A percentile compares a stretch with the other conserved stretches of the same genome.
These are phyloP conservation scores for Fusarium cyanostomum DNA, from an alignment of 2,329 filamentous ascomycete genomes.

Conservation along the genomic window DNA sequence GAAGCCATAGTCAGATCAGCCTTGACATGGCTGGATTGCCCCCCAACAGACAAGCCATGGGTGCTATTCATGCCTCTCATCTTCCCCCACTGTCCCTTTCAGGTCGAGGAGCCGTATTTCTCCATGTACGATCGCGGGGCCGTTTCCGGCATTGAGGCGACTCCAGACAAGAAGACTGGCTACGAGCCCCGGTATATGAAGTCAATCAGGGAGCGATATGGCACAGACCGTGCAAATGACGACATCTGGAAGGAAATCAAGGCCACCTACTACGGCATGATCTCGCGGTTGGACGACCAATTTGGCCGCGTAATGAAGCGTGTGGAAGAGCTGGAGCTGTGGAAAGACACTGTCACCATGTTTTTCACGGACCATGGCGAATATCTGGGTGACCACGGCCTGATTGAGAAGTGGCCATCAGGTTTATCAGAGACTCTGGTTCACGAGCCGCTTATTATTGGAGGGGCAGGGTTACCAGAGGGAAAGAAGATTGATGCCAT, in stretches of 20 bases:
- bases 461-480: slow-evolving; percentile 51
- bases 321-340: slow-evolving; percentile 47
- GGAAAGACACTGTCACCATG: slow-evolving; percentile 53
- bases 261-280: slow-evolving; percentile 59
- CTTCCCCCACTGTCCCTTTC: slow-evolving; percentile 58
- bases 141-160: slow-evolving; percentile 30
- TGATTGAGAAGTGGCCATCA: slow-evolving; percentile 61
- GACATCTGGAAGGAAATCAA: slow-evolving; percentile 56
- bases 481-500: slow-evolving; percentile 48
- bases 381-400: slow-evolving; percentile 57
- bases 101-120: slow-evolving; percentile 59
- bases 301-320: slow-evolving; percentile 53
- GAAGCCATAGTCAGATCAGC: slow-evolving; percentile 54
- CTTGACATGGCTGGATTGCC: slow-evolving; percentile 54
- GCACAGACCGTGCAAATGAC: slow-evolving; percentile 50
- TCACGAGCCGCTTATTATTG: slow-evolving; percentile 56
- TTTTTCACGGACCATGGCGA: slow-evolving; percentile 59
- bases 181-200: slow-evolving; percentile 56
- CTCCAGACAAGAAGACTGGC: slow-evolving; percentile 47
- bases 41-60: slow-evolving; percentile 53
- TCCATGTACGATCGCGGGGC: slow-evolving; percentile 54
- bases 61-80: slow-evolving; percentile 55
- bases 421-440: slow-evolving; percentile 54
- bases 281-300: slow-evolving; percentile 55
- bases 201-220: slow-evolving; percentile 50